Evolutionary conservation across 768 basidiomycete genomes (phyloP).

Genomic region (Plicaturopsis crispa): DNA sequence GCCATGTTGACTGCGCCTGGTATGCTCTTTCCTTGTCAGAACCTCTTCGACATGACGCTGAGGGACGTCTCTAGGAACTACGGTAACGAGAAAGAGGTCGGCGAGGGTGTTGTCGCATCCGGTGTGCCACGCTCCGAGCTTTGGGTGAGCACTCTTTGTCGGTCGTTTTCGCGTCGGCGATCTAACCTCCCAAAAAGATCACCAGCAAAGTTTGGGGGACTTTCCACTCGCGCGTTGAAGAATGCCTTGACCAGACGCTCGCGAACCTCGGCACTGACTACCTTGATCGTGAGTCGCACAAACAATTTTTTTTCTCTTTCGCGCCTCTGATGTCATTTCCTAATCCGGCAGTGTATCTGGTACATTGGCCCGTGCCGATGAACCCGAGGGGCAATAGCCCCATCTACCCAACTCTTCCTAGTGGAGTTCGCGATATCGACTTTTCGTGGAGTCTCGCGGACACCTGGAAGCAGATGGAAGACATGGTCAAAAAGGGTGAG

Average conservation of each 20-base stretch:
- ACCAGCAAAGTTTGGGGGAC: constrained; percentile 69
- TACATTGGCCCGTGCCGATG: constrained; percentile 79
- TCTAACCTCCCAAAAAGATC: constrained; percentile 33
- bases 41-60: constrained; percentile 1
- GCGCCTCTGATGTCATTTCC: constrained; percentile 7
- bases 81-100: constrained; percentile 78
- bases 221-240: constrained; percentile 65
- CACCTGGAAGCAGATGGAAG: constrained; percentile 86
- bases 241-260: constrained; percentile 68
- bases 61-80: constrained; percentile 48
- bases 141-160: constrained; percentile 46
- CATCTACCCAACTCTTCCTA: constrained; percentile 50
- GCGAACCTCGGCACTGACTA: constrained; percentile 76
- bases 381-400: constrained; percentile 56
- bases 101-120: constrained; percentile 67
- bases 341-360: constrained; percentile 45
- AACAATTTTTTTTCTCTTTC: constrained; percentile 8
- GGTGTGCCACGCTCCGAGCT: constrained; percentile 73
- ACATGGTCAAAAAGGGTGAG: constrained; percentile 52
- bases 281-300: constrained; percentile 56
- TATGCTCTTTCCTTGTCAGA: constrained; percentile 9
- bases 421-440: constrained; percentile 62
- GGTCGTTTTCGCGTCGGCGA: neutral
- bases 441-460: constrained; percentile 57
- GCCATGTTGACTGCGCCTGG: constrained; percentile 69